Base-by-base conservation (phyloP, 768 basidiomycete species). In the Tubosaeta sp. region DNA sequence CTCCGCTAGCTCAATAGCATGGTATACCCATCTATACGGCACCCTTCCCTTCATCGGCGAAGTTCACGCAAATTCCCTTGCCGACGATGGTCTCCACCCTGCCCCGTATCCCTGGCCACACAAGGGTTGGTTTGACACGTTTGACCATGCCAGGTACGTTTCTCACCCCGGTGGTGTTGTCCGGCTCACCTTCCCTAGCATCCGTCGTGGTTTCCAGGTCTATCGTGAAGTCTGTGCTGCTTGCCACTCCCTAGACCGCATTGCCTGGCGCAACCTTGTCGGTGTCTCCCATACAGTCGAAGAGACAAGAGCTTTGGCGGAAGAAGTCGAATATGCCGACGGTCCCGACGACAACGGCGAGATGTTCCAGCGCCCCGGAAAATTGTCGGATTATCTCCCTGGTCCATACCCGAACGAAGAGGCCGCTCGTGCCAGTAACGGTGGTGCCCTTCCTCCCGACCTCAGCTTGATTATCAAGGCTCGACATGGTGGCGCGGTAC, bases 211-310 rank as follows among this genome's bases (percentile, higher is more conserved):
- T 37, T 95, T 91, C 77, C 85, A 89, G 71, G 97, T 99, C 51
- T 99, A 99, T 80, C 91, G 94, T 58, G 95, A 99, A 74, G 97
- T 99, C 51, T 99, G 97, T 69, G 91, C 97, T 14, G 93, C 97
- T 11, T 99, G 97, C 73, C 97, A 99, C 72, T 99, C 97, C 32
- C 85, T 99, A 51, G 92, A 99, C 76, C 93, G 97, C 63, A 95
- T 99, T 67, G 97, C 97, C 53, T 99, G 97, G 97, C 91, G 97
- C 69, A 99, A 98, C 76, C 78, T 99, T 53, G 97, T 99, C 59
- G 97, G 94, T 65, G 93, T 97, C 50, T 97, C 94, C 27, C 97
- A 99, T 75, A 91, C 88, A 61, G 95, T 78, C 39, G 89, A 93
- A 58, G 95, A 99, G 74, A 78, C 78, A 49, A 88, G 90, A 71